phyloP scores from a whole-genome alignment of 176 grass and related monocot genomes.

The Poa annua region DNA sequence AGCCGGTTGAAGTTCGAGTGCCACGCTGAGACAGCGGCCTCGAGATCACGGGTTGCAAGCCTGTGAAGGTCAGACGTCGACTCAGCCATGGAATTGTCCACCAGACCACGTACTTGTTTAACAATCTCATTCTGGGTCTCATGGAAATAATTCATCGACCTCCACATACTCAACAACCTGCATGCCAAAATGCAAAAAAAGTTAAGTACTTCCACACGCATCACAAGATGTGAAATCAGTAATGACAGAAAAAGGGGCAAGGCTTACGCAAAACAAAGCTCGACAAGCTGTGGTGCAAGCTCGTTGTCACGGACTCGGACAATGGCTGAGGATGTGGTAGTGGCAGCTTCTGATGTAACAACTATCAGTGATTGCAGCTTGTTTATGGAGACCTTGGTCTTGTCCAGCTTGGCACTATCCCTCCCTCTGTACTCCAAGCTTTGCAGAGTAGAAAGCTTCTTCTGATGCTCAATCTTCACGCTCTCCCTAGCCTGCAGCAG shows the following conservation, averaged over 20 bases:
- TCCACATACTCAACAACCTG: constrained; percentile 96
- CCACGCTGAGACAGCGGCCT: constrained; percentile 87
- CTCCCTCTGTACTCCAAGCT: constrained; percentile 83
- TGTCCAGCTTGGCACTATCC: constrained; percentile 88
- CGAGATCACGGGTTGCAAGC: constrained; percentile 86
- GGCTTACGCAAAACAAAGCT: constrained; percentile 88
- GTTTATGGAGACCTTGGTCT: constrained; percentile 95
- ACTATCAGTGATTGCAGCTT: constrained; percentile 93
- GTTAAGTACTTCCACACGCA: constrained; percentile 19
- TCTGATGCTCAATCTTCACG: constrained; percentile 92
- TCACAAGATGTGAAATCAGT: constrained; percentile 27
- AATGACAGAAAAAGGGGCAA: neutral
- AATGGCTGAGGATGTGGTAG: constrained; percentile 92
- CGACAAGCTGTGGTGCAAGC: constrained; percentile 95
- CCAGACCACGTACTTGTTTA: constrained; percentile 90
- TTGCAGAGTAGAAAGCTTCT: constrained; percentile 92
- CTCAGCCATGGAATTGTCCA: constrained; percentile 71
- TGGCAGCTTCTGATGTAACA: constrained; percentile 91
- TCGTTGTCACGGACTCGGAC: constrained; percentile 89
- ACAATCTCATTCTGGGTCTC: constrained; percentile 88
- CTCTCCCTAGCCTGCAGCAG: constrained; percentile 79
- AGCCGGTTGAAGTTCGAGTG: constrained; percentile 90
- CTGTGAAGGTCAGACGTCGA: constrained; percentile 92
- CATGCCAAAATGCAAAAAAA: constrained; percentile 40
- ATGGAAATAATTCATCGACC: constrained; percentile 92